Percentiles rank a stretch among this genome's conserved stretches.
Evolutionary conservation across 345 rosid genomes (phyloP).

Genomic region (Gossypium rotundifolium): DNA sequence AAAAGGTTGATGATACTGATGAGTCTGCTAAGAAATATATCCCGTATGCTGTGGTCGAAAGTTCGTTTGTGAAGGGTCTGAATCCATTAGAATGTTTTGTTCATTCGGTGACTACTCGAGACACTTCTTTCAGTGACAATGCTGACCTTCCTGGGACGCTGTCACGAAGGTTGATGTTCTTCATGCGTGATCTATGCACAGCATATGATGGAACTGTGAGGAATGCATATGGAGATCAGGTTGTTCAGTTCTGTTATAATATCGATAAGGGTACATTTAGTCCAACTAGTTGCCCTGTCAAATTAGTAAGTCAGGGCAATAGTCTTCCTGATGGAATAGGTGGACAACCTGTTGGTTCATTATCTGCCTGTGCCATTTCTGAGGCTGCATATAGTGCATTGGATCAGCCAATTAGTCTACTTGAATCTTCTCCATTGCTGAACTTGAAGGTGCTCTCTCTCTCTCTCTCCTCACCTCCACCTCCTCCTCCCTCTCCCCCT

Average conservation of each 20-base stretch:
- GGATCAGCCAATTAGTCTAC: slow-evolving; percentile 88
- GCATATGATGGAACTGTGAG: slow-evolving; percentile 92
- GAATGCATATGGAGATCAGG: slow-evolving; percentile 67
- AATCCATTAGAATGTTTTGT: slow-evolving; percentile 80
- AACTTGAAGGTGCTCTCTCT: slow-evolving; percentile 54
- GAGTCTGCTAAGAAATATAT: slow-evolving; percentile 51
- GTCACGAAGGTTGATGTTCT: slow-evolving; percentile 72
- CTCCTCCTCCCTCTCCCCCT: not conserved
- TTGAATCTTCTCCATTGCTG: slow-evolving; percentile 68
- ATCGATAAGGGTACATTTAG: slow-evolving; percentile 18
- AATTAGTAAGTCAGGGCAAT: not conserved
- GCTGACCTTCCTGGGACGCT: slow-evolving; percentile 96
- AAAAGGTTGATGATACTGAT: slow-evolving; percentile 21
- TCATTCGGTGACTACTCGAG: slow-evolving; percentile 79
- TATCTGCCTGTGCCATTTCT: slow-evolving; percentile 77
- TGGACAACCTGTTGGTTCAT: slow-evolving; percentile 74
- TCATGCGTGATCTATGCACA: slow-evolving; percentile 67
- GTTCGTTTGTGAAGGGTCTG: slow-evolving; percentile 65
- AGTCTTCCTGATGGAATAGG: slow-evolving; percentile 30
- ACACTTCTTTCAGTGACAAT: slow-evolving; percentile 82
- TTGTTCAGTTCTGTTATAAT: slow-evolving; percentile 66
- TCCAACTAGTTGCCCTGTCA: not conserved
- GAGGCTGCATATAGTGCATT: slow-evolving; percentile 97
- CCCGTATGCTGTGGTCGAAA: slow-evolving; percentile 68
- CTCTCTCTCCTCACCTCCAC: slow-evolving; percentile 24